Base-by-base conservation (phyloP, 2,329 filamentous ascomycete genomes). In the Diaporthe amygdali region DNA sequence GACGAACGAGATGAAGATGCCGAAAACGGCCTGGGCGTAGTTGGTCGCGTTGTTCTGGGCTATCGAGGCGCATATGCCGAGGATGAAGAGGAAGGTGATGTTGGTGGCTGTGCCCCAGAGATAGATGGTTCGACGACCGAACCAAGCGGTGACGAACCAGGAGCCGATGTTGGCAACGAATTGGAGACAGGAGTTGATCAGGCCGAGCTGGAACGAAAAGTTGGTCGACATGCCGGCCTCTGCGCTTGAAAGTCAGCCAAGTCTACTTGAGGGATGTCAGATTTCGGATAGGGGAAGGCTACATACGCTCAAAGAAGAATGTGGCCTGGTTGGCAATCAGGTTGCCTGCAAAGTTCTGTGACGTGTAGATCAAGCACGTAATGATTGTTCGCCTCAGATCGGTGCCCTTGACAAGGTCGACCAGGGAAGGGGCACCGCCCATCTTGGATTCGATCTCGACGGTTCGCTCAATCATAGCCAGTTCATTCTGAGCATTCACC, bases 1-100 rank as follows among this genome's bases (percentile, higher is more conserved):
- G 39, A 91, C 80, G 69, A 93, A 88, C 34, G 90, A 92, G 76
- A 92, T 84, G 75, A 92, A 90, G 66, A 92, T 82, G 74, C 90
- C 90, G 30, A 92, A 82, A 9, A 86, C 88, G 10, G 90, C 90
- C 78, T 90, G 88, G 2, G 90, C 90, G 39, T 86, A 81, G 64
- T 79, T 84, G 54, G 88, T 76, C 7, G 85, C 75, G 0, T 70
- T 82, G 10, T 78, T 79, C 68, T 83, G 78, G 0, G 71, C 61
- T 69, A 89, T 78, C 8, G 89, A 90, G 72, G 78, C 90, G 1
- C 88, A 88, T 73, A 92, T 82, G 79, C 90, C 90, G 32, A 92
- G 88, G 6, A 82, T 82, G 72, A 92, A 67, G 15, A 92, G 82
- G 74, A 92, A 84, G 46, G 77, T 75, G 66, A 82, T 81, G 81